A percentile compares a stretch with the other conserved stretches of the same genome.
These are phyloP conservation scores for Dacryopinax spathularia DNA, from an alignment of 768 basidiomycete genomes.

Conservation along the genomic window DNA sequence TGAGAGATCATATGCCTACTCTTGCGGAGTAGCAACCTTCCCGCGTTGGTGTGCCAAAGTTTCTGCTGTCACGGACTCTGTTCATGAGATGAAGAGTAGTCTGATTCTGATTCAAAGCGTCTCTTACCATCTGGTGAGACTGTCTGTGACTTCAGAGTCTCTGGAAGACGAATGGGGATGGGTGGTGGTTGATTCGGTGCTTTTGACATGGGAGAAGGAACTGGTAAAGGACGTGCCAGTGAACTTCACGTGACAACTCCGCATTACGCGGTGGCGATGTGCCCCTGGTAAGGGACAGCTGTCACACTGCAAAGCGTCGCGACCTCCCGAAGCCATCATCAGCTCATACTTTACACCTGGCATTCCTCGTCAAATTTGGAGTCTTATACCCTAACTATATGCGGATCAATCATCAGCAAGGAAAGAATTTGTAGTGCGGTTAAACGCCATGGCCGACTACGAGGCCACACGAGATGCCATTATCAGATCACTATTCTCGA, in stretches of 20 bases:
- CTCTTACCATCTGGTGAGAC: not conserved
- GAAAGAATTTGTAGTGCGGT: not conserved
- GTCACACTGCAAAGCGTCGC: not conserved
- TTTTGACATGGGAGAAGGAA: too few relatives aligned
- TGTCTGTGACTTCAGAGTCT: not conserved
- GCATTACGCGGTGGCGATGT: too few relatives aligned
- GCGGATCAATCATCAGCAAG: not conserved
- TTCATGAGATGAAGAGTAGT: not conserved
- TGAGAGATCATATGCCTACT: not conserved
- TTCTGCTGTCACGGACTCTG: not conserved
- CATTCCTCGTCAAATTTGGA: not conserved
- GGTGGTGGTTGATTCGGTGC: not conserved
- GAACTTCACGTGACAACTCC: too few relatives aligned
- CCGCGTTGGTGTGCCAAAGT: not conserved
- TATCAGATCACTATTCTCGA: conserved; percentile 69
- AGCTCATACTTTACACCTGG: not conserved
- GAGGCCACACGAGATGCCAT: conserved; percentile 31
- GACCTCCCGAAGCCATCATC: conserved; percentile 1
- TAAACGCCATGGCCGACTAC: conserved; percentile 8
- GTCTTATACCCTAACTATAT: too few relatives aligned
- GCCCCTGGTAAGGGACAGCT: too few relatives aligned
- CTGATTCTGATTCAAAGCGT: too few relatives aligned
- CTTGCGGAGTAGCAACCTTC: not conserved
- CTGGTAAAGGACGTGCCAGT: too few relatives aligned
- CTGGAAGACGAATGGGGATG: not conserved